Evolutionary conservation across 164 flowering plant species (phyloP), one percentile per base, ranked within the genome.

Genomic region (Santalum album): DNA sequence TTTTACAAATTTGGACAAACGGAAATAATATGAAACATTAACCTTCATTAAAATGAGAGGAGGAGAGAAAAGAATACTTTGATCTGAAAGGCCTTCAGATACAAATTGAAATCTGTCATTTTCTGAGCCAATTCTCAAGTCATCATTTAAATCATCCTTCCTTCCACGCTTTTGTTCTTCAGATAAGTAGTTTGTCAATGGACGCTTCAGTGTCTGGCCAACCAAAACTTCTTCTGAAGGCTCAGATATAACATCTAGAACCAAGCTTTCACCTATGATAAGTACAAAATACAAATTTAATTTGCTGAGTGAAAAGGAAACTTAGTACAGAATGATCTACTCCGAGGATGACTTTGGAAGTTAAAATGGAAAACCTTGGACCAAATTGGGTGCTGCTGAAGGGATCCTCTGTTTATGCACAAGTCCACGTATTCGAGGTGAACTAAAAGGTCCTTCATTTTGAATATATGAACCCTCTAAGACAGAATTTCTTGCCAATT

Each of bases 121-220:
- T 25, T 65, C 65, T 24, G 43, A 46, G 48, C 16, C 57, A 55
- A 58, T 35, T 40, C 59, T 65, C 21, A 66, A 36, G 27, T 54
- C 63, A 29, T 57, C 27, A 42, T 61, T 71, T 45, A 38, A 23
- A 52, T 72, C 75, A 45, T 73, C 81, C 51, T 58, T 77, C 68
- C 61, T 65, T 57, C 43, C 65, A 63, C 40, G 55, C 24, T 56
- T 73, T 66, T 59, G 78, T 55, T 70, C 79, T 65, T 76, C 88
- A 57, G 65, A 15, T 10, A 70, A 52, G 53, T 54, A 61, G 19
- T 60, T 71, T 52, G 68, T 2, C 14, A 38, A 36, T 12, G 81
- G 73, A 39, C 71, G 78, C 69, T 74, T 87, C 39, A 89, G 83
- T 1, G 96, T 87, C 62, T 87, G 87, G 55, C 96, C 95, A 66